Percentiles rank a stretch among this genome's conserved stretches.
These are phyloP conservation scores for Astrothelium subdiscretum DNA, from an alignment of 495 filamentous ascomycete genomes.

Conservation along the genomic window DNA sequence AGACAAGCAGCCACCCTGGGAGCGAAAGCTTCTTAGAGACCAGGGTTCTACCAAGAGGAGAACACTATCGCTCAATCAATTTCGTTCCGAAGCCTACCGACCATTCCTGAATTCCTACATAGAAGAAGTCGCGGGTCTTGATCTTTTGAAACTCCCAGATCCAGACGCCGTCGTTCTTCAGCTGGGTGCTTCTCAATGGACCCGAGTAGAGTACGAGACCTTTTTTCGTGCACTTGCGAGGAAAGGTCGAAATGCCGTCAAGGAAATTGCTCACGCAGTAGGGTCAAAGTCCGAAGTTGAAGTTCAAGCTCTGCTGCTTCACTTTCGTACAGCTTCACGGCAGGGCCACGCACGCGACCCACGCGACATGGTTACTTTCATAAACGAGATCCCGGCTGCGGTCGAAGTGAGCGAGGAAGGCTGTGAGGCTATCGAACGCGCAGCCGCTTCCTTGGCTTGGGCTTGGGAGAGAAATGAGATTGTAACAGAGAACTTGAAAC, in stretches of 20 bases:
- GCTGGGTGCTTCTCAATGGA: slow-evolving; percentile 61
- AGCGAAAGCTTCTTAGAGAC: background rate
- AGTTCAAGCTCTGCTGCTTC: slow-evolving; percentile 51
- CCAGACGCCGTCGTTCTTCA: slow-evolving; percentile 32
- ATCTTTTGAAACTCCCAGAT: slow-evolving; percentile 8
- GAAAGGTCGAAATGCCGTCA: slow-evolving; percentile 48
- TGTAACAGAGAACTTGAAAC: slow-evolving; percentile 38
- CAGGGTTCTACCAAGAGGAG: slow-evolving; percentile 3
- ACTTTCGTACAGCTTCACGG: slow-evolving; percentile 42
- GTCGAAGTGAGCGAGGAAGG: slow-evolving; percentile 58
- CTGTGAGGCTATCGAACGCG: slow-evolving; percentile 51
- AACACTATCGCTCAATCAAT: slow-evolving; percentile 12
- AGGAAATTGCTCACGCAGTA: slow-evolving; percentile 50
- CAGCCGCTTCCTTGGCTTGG: slow-evolving; percentile 48
- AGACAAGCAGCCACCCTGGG: background rate
- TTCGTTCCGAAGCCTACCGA: slow-evolving; percentile 15
- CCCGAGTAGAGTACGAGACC: slow-evolving; percentile 49
- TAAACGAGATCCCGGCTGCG: slow-evolving; percentile 54
- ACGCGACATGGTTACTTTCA: slow-evolving; percentile 11
- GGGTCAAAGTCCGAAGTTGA: slow-evolving; percentile 64
- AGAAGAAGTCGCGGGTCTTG: slow-evolving; percentile 5
- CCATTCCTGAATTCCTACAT: slow-evolving; percentile 16
- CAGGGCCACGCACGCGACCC: slow-evolving; percentile 25
- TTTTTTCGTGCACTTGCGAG: slow-evolving; percentile 55
- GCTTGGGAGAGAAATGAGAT: slow-evolving; percentile 48